Percentiles rank a stretch among this genome's conserved stretches.
Conservation (phyloP, 2,329 filamentous ascomycete genomes). For the Fusarium miscanthi region DNA sequence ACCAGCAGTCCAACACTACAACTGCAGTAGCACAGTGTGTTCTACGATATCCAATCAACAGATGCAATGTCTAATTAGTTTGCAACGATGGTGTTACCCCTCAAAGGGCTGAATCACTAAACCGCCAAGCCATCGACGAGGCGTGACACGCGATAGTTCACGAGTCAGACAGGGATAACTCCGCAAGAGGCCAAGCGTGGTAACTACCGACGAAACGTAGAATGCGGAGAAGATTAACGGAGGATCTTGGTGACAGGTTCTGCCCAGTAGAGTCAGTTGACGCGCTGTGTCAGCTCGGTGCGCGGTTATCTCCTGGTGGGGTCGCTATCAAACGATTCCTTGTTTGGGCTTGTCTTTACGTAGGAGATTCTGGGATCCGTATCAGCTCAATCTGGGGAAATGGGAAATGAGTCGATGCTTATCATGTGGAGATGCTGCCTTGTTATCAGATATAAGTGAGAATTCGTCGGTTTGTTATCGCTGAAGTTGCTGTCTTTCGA, state of each 20-base stretch:
- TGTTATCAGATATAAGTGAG: conserved; percentile 10
- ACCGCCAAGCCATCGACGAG: not conserved
- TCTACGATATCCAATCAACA: not conserved
- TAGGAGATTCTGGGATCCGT: conserved; percentile 16
- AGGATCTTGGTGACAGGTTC: not conserved
- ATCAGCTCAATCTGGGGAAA: conserved; percentile 20
- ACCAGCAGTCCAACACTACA: not conserved
- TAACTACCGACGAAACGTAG: conserved; percentile 1
- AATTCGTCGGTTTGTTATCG: not conserved
- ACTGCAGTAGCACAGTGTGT: not conserved
- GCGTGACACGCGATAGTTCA: not conserved
- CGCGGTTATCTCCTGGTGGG: conserved; percentile 38
- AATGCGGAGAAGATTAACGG: conserved; percentile 1
- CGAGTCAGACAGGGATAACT: not conserved
- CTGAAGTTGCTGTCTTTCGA: not conserved
- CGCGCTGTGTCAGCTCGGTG: conserved; percentile 29
- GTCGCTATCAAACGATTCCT: conserved; percentile 30
- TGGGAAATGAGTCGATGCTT: conserved; percentile 24
- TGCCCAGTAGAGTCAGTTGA: conserved; percentile 24
- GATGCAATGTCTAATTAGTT: not conserved
- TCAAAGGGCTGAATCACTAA: not conserved
- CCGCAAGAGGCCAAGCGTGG: not conserved
- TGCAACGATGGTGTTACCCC: not conserved
- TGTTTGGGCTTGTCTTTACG: conserved; percentile 12
- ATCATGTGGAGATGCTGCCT: conserved; percentile 7